Base-by-base conservation (phyloP, 192 early-diverging fungal species). In the Kappamyces sp. region DNA sequence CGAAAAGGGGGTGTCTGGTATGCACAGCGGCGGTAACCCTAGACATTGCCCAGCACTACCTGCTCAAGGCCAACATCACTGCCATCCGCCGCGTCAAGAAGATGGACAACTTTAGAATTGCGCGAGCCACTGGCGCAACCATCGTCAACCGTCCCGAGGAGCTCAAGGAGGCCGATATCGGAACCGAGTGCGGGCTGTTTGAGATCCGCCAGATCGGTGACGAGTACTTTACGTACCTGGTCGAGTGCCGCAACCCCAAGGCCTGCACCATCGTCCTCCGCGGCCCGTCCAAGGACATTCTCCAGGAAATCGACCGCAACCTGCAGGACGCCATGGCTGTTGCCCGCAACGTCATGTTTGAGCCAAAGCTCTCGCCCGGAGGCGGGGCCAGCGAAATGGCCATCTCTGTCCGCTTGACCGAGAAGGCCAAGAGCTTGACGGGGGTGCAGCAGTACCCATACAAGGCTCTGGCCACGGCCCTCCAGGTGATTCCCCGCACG, bases 381-480 rank as follows among this genome's bases (percentile, higher is more conserved):
- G 97, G 97, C 60, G 97, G 97, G 59, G 94, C 97, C 1, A 91
- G 93, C 2, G 97, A 99, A 68, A 98, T 99, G 92, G 94, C 92
- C 5, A 69, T 99, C 5, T 80, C 87, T 41, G 93, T 94, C n/a
- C 77, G 83, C 55, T 77, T 99, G 9, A 83, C 82, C 38, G 90
- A 92, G 71, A 88, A 90, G 61, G 91, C 92, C 60, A 94, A 94
- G 78, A 76, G 78, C 5, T 70, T 99, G 48, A 84, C 84, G 57
- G 96, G 93, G 31, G 85, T 95, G 3, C 84, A 93, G 72, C 93
- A 95, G 77, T 96, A 90, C 88, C 97, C 94, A 33, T 99, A 99
- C 75, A 88, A 79, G 66, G 90, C 92, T 34, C 87, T 95, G 15
- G 93, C 94, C 10, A 90, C 93, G 61, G 86, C 97, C 15, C 78